Evolutionary conservation across 805 yeast species (phyloP), one percentile per base, ranked within the genome.

Genomic region (Kodamaea restingae): DNA sequence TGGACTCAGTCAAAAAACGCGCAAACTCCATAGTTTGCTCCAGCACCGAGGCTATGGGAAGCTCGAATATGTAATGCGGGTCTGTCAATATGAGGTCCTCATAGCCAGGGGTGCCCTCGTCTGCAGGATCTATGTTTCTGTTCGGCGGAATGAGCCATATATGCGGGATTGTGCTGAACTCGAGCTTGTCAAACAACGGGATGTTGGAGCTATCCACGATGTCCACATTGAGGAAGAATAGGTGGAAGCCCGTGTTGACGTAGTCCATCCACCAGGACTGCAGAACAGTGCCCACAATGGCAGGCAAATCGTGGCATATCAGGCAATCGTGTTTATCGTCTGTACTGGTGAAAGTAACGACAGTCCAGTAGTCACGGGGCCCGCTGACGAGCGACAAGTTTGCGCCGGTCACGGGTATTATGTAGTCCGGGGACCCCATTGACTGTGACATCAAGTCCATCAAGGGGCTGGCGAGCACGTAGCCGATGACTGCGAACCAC

Each of bases 121-220:
- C 51, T 4, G 55, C 59, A 35, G 51, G 52, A 22, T 55, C 60
- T 17, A 46, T 30, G 18, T 39, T 28, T 15, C 44, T 45, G 32
- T 52, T 56, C 4, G 79, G 83, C 3, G 88, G 88, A 40, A 76
- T 70, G 2, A 83, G 62, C 78, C 88, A 77, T n/a, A 81, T 47
- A 43, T 77, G 80, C 1, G 95, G 93, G 3, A 81, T 76, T 2
- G 76, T 62, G 2, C 58, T 58, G 40, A 84, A 51, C 2, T 61
- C 55, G 38, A 80, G 48, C 7, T 60, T 56, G 18, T 60, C 53
- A 43, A 76, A 73, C 17, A 73, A 50, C 3, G 55, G 50, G 8
- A 60, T 43, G 47, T 80, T 80, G 2, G 62, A 54, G 2, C 52
- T 46, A 36, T 65, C 62, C 4, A 51, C 49, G 22, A 78, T 71